Evolutionary conservation across 106 monocot genomes (phyloP).

Genomic region (Apostasia shenzhenica): DNA sequence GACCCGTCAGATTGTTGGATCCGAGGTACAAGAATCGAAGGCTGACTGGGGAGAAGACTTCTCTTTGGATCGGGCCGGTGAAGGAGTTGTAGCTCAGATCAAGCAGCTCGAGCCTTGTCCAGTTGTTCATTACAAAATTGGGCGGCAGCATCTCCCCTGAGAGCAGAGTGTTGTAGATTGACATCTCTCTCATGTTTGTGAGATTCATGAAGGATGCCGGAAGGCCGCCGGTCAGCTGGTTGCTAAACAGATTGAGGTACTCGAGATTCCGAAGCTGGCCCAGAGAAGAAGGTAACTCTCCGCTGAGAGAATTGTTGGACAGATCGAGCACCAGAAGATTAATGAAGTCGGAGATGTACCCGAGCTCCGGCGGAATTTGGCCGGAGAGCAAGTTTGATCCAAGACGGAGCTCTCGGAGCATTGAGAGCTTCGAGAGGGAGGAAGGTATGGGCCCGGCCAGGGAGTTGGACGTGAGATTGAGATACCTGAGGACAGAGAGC

Average conservation of each 20-base stretch:
- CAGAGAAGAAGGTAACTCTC: constrained; percentile 20
- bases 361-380: background rate
- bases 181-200: constrained; percentile 18
- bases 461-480: background rate
- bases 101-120: constrained; percentile 20
- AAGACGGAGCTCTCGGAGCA: background rate
- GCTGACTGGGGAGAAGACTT: constrained; percentile 4
- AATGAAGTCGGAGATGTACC: background rate
- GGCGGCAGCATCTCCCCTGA: constrained; percentile 19
- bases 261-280: constrained; percentile 5
- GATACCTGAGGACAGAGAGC: background rate
- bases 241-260: background rate
- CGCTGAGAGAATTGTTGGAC: constrained; percentile 10
- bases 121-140: constrained; percentile 8
- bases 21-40: constrained; percentile 1
- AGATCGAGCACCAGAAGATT: constrained; percentile 13
- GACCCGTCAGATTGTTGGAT: constrained; percentile 7
- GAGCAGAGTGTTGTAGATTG: constrained; percentile 17
- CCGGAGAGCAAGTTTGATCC: background rate
- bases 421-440: background rate
- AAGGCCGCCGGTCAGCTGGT: constrained; percentile 20
- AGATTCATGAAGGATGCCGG: constrained; percentile 18
- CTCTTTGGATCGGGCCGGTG: constrained; percentile 15
- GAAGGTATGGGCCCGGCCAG: constrained; percentile 1
- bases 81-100: constrained; percentile 23